Base-by-base conservation (phyloP, 495 filamentous ascomycete species). In the Aspergillus homomorphus region DNA sequence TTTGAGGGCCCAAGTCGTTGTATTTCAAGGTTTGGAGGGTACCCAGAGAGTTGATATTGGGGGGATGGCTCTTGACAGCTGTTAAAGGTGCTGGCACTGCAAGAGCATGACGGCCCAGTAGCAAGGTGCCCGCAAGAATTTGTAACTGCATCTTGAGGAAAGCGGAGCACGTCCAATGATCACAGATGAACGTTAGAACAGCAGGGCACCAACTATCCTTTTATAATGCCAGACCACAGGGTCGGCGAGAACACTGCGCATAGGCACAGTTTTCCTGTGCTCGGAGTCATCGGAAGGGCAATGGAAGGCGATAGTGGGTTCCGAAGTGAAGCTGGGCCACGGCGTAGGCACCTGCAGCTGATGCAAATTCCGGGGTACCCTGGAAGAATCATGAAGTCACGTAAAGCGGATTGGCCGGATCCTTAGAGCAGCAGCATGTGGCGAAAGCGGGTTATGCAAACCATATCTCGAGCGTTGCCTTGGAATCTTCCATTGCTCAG, bases 1-100 rank as follows among this genome's bases (percentile, higher is more conserved):
- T 72, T 45, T 62, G 56, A 1, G 69, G 54, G 22, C 60, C 63
- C n/a, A 72, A 51, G 42, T 72, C 62, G 59, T 72, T 72, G 52
- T 72, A 70, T 9, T 71, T 63, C 45, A 69, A 45, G 7, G 57
- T 56, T 22, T 65, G 69, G 5, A 71, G 61, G 45, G 59, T 51
- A 1, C 66, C 64, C 16, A 67, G 50, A 15, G 68, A 59, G 24
- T 23, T 49, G 16, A 56, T 45, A 7, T 12, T 45, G 50, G 65
- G 54, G 41, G 28, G 7, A 38, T 9, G 49, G 30, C 19, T 41
- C 18, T 44, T 46, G 9, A 19, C 44, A 24, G 56, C 43, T 48
- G 45, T 48, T 16, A 28, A 44, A 15, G 45, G 46, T 30, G 51
- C 51, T 16, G 60, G 60, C 26, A 55, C 60, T 26, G 64, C 61